phyloP scores from a whole-genome alignment of 163 green algal species.

The Chlamydomonas reinhardtii region DNA sequence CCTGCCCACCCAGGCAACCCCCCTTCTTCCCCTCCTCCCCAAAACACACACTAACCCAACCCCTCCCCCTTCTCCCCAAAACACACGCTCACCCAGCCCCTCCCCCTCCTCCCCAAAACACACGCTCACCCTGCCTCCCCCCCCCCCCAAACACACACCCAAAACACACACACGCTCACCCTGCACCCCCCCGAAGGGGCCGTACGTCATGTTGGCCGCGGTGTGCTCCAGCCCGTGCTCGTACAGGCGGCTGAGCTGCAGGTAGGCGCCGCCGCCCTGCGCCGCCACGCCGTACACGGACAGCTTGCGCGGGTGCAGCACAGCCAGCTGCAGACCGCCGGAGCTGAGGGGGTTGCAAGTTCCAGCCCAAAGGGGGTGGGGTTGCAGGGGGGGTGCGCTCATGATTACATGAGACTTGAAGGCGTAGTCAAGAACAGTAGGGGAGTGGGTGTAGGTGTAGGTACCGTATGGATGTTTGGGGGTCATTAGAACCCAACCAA shows the following conservation, averaged over 20 bases:
- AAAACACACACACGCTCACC: constrained; percentile 18
- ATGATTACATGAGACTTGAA: no score
- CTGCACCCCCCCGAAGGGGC: constrained; percentile 62
- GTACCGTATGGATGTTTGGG: no score
- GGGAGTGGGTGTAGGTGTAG: no score
- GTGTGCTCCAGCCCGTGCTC: constrained; percentile 78
- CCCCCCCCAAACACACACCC: neutral
- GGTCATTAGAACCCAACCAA: no score
- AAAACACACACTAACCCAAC: no score
- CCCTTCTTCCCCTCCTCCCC: no score
- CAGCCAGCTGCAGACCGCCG: constrained; percentile 64
- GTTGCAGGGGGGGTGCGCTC: neutral
- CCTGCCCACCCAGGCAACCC: no score
- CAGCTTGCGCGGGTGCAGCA: constrained; percentile 76
- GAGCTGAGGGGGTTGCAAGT: constrained; percentile 36
- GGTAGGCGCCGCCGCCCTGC: constrained; percentile 47
- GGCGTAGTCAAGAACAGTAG: no score
- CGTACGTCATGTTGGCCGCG: constrained; percentile 72
- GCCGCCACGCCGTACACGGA: constrained; percentile 63
- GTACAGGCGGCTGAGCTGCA: constrained; percentile 66
- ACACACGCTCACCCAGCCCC: neutral
- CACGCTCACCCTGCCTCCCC: neutral
- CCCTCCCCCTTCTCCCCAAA: no score
- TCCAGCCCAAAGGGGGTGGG: neutral
- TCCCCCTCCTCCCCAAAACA: neutral